Conservation (phyloP, 345 rosid genomes). For the Carallia brachiata region DNA sequence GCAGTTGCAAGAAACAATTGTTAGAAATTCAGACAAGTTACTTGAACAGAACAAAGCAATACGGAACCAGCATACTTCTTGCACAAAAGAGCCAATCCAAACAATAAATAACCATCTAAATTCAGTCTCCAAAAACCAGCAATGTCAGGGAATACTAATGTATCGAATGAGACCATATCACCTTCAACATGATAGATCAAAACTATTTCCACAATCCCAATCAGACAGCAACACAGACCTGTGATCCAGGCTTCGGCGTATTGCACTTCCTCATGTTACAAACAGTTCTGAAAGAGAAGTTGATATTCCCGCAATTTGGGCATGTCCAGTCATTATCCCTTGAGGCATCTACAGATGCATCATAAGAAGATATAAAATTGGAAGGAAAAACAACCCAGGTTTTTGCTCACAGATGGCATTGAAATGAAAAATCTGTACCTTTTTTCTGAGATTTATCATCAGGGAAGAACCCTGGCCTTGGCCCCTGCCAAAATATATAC, state of each 20-base stretch:
- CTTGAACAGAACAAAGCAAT: background rate
- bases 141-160: background rate
- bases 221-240: slow-evolving; percentile 55
- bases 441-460: slow-evolving; percentile 76
- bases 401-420: background rate
- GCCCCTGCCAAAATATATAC: slow-evolving; percentile 49
- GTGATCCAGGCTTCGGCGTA: slow-evolving; percentile 93
- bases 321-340: slow-evolving; percentile 98
- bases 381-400: background rate
- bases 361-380: slow-evolving; percentile 13
- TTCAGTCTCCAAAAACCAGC: background rate
- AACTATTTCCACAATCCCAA: background rate
- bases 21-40: slow-evolving; percentile 4
- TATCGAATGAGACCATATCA: background rate
- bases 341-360: slow-evolving; percentile 48
- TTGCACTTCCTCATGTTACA: slow-evolving; percentile 99
- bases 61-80: background rate
- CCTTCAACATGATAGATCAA: background rate
- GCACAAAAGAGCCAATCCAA: background rate
- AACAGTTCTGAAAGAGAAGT: slow-evolving; percentile 88
- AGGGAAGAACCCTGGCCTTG: slow-evolving; percentile 76
- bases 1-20: slow-evolving; percentile 37
- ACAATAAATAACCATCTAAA: background rate
- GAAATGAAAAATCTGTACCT: slow-evolving; percentile 43
- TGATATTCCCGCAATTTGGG: slow-evolving; percentile 94